Percentiles rank a stretch among this genome's conserved stretches.
Evolutionary conservation across 768 basidiomycete species (phyloP).

Genomic region (Heimioporus sp.): DNA sequence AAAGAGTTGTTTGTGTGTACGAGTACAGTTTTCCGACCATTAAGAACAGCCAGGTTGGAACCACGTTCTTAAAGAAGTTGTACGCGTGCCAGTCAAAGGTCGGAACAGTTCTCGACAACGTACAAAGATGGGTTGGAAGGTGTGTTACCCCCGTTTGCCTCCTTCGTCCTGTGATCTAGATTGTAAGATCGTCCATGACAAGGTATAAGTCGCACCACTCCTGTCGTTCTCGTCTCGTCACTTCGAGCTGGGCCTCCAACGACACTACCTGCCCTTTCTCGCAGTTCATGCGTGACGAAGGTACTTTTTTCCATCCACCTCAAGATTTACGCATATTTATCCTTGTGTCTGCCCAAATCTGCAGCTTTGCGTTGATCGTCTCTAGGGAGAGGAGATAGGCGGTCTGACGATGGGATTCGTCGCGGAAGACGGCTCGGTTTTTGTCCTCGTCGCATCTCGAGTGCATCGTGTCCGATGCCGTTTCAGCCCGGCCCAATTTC

Average conservation of each 20-base stretch:
- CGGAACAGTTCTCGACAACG: slow-evolving; percentile 53
- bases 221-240: slow-evolving; percentile 52
- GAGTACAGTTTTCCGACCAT: slow-evolving; percentile 52
- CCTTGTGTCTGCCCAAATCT: slow-evolving; percentile 54
- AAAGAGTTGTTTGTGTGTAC: slow-evolving; percentile 36
- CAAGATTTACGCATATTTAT: slow-evolving; percentile 57
- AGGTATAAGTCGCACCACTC: slow-evolving; percentile 45
- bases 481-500: slow-evolving; percentile 45
- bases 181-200: background rate
- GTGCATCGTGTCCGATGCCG: slow-evolving; percentile 30
- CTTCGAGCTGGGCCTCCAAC: slow-evolving; percentile 67
- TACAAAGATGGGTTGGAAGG: slow-evolving; percentile 50
- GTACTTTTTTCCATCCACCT: slow-evolving; percentile 67
- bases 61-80: slow-evolving; percentile 68
- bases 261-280: slow-evolving; percentile 52
- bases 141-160: slow-evolving; percentile 31
- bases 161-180: slow-evolving; percentile 36
- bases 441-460: slow-evolving; percentile 42
- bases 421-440: slow-evolving; percentile 60
- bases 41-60: slow-evolving; percentile 49
- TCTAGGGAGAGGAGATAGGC: slow-evolving; percentile 61
- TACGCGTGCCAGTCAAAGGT: slow-evolving; percentile 61
- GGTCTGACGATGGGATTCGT: slow-evolving; percentile 67
- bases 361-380: slow-evolving; percentile 52
- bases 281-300: slow-evolving; percentile 47